Conservation (phyloP, 164 flowering plant species). For the Magnolia sinica region DNA sequence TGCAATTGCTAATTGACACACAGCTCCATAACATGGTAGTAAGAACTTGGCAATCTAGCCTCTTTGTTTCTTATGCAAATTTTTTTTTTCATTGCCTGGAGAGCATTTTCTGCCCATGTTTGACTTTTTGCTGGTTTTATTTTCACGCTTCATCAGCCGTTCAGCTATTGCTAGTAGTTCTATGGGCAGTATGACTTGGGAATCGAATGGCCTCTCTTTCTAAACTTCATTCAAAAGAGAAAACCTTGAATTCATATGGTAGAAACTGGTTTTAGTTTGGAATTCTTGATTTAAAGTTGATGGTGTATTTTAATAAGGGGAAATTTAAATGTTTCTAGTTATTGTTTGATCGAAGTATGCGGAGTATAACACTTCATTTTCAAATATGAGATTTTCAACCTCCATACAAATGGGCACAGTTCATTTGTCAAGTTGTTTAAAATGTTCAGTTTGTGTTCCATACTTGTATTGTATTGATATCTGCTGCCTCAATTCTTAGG, state of each 20-base stretch:
- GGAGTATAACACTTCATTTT: no score
- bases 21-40: not conserved
- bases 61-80: not conserved
- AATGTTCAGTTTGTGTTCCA: no score
- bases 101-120: not conserved
- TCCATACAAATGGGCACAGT: no score
- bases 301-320: no score
- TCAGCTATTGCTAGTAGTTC: not conserved
- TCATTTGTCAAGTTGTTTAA: no score
- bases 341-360: no score
- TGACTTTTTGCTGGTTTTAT: constrained; percentile 1
- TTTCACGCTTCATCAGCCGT: no score
- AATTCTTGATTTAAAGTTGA: not conserved
- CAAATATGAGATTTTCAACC: no score
- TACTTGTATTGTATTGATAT: no score
- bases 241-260: not conserved
- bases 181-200: not conserved
- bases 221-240: not conserved
- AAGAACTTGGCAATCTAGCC: not conserved
- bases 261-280: not conserved
- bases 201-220: not conserved
- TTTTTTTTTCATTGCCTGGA: not conserved
- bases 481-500: no score
- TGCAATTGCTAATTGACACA: not conserved
- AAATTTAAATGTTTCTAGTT: no score